Base-by-base conservation (phyloP, 805 yeast genomes). In the Hanseniaspora jakobsenii region DNA sequence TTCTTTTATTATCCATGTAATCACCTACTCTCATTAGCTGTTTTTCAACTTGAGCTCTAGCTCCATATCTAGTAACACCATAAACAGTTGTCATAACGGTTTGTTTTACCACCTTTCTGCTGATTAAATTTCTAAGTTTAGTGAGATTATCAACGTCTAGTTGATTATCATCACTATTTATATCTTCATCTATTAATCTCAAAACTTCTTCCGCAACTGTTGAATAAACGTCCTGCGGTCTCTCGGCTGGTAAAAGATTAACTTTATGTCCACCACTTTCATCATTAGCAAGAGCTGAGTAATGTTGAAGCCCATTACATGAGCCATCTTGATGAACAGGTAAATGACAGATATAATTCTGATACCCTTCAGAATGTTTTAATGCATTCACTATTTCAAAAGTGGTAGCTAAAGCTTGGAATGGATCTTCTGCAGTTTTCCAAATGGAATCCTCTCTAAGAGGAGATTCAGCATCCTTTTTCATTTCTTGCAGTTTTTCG, bases 41-140 rank as follows among this genome's bases (percentile, higher is more conserved):
- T 55, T 78, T 81, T 47, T 76, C 73, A 55, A 89, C 85, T 63
- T 89, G 98, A 3, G 78, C 79, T 14, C 84, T 75, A 0, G 97
- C 98, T 14, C 98, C 98, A 50, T 84, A 73, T 57, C 73, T 85
- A 0, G 98, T 89, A 10, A 89, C 98, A 55, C 98, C 98, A 58
- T 89, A 89, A 29, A 89, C 98, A 55, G 86, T 87, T 0, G 98
- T 89, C 98, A 89, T 89, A 21, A 89, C 97, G 0, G 98, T 85
- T 60, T 89, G 98, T 58, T 89, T 89, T 29, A 91, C 95, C 36
- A 91, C 79, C 58, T 89, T 89, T 54, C 98, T 73, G 16, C 78
- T 72, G 47, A 89, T 73, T 12, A 35, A 14, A 9, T 30, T 16
- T 9, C 29, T 29, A 23, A 35, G 32, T 4, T 26, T 23, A 22